Percentiles rank a stretch among this genome's conserved stretches.
phyloP scores from a whole-genome alignment of 495 filamentous ascomycete species.

The Xylaria acuta region DNA sequence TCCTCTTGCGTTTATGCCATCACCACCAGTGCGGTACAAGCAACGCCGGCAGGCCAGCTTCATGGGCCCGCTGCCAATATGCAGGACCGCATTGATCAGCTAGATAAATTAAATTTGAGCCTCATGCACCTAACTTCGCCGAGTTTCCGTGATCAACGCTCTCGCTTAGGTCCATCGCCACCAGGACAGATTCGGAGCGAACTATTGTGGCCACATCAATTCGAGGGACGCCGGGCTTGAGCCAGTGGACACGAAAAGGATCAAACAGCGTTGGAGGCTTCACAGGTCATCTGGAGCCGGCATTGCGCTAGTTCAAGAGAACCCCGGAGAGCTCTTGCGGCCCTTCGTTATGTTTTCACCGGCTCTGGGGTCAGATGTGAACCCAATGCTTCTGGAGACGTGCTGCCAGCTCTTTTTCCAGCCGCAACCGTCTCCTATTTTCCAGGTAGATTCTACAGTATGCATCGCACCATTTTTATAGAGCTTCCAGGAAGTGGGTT shows the following conservation, averaged over 20 bases:
- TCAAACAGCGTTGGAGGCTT: constrained; percentile 30
- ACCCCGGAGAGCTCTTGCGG: constrained; percentile 31
- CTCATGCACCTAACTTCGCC: constrained; percentile 19
- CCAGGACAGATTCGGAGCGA: not conserved
- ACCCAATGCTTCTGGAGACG: not conserved
- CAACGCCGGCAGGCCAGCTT: constrained; percentile 3
- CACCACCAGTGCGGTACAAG: not conserved
- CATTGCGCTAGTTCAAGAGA: constrained; percentile 30
- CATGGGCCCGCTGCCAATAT: constrained; percentile 22
- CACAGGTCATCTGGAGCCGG: constrained; percentile 32
- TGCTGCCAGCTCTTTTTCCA: not conserved
- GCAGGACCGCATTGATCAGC: constrained; percentile 30
- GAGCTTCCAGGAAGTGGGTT: not conserved
- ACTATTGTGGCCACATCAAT: not conserved
- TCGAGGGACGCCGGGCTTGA: constrained; percentile 19
- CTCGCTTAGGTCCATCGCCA: not conserved
- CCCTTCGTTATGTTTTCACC: constrained; percentile 24
- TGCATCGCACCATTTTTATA: no score
- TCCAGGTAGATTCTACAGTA: constrained; percentile 8
- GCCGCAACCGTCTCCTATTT: not conserved
- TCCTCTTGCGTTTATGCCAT: constrained; percentile 27
- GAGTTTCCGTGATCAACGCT: not conserved
- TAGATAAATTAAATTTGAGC: constrained; percentile 29
- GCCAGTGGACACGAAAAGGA: constrained; percentile 19
- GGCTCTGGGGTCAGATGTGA: not conserved